phyloP scores from a whole-genome alignment of 2,329 filamentous ascomycete genomes.

The Arthrobotrys musiformis region DNA sequence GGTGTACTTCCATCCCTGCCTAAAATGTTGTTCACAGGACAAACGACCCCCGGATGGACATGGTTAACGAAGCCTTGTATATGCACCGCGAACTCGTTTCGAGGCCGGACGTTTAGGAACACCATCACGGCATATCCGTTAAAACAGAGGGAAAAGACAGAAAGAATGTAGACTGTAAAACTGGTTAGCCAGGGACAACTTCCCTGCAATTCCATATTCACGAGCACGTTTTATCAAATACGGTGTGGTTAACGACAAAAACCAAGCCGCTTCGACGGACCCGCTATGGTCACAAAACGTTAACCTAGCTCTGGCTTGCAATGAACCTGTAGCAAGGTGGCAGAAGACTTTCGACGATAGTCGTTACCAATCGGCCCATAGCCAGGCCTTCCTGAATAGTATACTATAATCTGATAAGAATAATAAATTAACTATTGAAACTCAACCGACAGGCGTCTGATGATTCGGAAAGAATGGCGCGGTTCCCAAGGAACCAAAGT shows the following conservation, averaged over 20 bases:
- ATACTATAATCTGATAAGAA: conserved; percentile 8
- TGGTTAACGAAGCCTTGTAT: conserved; percentile 20
- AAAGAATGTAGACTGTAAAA: conserved; percentile 14
- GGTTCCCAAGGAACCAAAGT: conserved; percentile 28
- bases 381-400: not conserved
- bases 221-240: conserved; percentile 44
- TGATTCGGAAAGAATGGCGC: conserved; percentile 39
- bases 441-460: conserved; percentile 8
- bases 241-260: conserved; percentile 18
- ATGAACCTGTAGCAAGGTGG: conserved; percentile 24
- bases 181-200: conserved; percentile 30
- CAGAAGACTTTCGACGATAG: conserved; percentile 1
- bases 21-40: conserved; percentile 36
- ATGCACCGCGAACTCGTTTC: conserved; percentile 43
- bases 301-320: too few species aligned
- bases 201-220: conserved; percentile 33
- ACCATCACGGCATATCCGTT: conserved; percentile 48
- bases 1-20: conserved; percentile 24
- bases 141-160: conserved; percentile 1
- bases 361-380: conserved; percentile 6
- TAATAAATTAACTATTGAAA: conserved; percentile 2
- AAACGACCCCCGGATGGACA: conserved; percentile 34
- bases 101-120: conserved; percentile 42
- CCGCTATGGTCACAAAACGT: conserved; percentile 22
- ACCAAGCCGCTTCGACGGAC: conserved; percentile 33